These are phyloP conservation scores for Crotalaria pallida DNA, from an alignment of 306 rosid species.

Conservation along the genomic window DNA sequence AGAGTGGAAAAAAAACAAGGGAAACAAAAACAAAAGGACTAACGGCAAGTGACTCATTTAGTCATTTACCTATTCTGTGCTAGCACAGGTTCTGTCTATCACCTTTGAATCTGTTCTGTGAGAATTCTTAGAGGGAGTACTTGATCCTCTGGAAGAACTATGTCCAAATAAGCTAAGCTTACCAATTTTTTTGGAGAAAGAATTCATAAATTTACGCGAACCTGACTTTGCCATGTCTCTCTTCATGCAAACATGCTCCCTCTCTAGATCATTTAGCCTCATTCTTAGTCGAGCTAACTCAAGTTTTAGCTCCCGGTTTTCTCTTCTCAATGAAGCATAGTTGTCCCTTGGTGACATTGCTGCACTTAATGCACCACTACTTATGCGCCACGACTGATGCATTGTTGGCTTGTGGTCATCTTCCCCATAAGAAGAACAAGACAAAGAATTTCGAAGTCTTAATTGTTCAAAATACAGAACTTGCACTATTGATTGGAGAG, in stretches of 20 bases:
- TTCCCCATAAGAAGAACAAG: slow-evolving; percentile 63
- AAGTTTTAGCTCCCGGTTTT: slow-evolving; percentile 96
- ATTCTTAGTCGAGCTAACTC: slow-evolving; percentile 84
- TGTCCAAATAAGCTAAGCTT: slow-evolving; percentile 73
- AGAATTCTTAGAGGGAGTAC: slow-evolving; percentile 82
- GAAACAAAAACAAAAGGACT: too few relatives aligned
- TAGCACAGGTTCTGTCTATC: slow-evolving; percentile 93
- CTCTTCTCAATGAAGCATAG: slow-evolving; percentile 89
- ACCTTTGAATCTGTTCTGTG: slow-evolving; percentile 94
- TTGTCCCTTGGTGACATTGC: slow-evolving; percentile 99
- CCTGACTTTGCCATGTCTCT: slow-evolving; percentile 90
- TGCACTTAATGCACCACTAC: slow-evolving; percentile 96
- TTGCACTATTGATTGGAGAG: slow-evolving; percentile 93
- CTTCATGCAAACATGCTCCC: slow-evolving; percentile 97
- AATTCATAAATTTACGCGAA: slow-evolving; percentile 79
- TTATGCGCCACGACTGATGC: slow-evolving; percentile 91
- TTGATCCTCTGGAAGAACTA: slow-evolving; percentile 82
- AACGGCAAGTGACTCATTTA: slow-evolving; percentile 16
- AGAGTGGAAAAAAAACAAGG: slow-evolving; percentile 8
- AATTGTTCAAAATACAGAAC: slow-evolving; percentile 92
- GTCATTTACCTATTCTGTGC: slow-evolving; percentile 65
- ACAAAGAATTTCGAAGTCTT: slow-evolving; percentile 73
- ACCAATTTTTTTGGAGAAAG: slow-evolving; percentile 82
- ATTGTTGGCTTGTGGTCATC: slow-evolving; percentile 80
- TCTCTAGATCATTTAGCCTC: slow-evolving; percentile 93